Conservation (phyloP, 2,329 filamentous ascomycete species). For the Xylariaceae sp. region DNA sequence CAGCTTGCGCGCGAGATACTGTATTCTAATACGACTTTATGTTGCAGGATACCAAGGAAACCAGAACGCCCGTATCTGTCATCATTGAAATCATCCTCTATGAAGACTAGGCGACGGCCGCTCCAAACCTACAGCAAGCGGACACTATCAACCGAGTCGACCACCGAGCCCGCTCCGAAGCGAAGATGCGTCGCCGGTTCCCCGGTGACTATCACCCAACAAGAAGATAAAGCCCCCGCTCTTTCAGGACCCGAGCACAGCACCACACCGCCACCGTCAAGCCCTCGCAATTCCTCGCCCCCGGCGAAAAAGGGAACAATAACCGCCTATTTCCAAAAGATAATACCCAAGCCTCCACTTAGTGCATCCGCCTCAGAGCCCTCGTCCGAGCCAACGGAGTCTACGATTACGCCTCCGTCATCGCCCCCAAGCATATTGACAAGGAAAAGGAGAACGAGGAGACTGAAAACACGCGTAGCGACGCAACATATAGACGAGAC, state of each 20-base stretch:
- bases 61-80: slow-evolving; percentile 23
- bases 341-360: slow-evolving; percentile 21
- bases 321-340: slow-evolving; percentile 31
- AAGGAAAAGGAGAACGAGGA: slow-evolving; percentile 30
- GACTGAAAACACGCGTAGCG: slow-evolving; percentile 33
- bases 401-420: slow-evolving; percentile 33
- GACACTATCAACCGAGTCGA: slow-evolving; percentile 22
- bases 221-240: background rate
- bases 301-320: slow-evolving; percentile 29
- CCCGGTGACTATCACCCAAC: background rate
- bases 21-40: background rate
- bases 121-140: slow-evolving; percentile 39
- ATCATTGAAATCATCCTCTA: slow-evolving; percentile 12
- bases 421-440: slow-evolving; percentile 24
- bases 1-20: background rate
- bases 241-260: background rate
- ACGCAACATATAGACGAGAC: slow-evolving; percentile 11
- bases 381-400: slow-evolving; percentile 18
- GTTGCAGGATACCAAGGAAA: slow-evolving; percentile 18
- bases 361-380: slow-evolving; percentile 18
- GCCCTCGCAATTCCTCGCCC: slow-evolving; percentile 7
- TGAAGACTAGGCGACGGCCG: slow-evolving; percentile 28
- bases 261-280: background rate
- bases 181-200: slow-evolving; percentile 21
- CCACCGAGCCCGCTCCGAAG: slow-evolving; percentile 24